Evolutionary conservation across 1,284 basidiomycete genomes (phyloP).

Genomic region (Phylloporus sp.): DNA sequence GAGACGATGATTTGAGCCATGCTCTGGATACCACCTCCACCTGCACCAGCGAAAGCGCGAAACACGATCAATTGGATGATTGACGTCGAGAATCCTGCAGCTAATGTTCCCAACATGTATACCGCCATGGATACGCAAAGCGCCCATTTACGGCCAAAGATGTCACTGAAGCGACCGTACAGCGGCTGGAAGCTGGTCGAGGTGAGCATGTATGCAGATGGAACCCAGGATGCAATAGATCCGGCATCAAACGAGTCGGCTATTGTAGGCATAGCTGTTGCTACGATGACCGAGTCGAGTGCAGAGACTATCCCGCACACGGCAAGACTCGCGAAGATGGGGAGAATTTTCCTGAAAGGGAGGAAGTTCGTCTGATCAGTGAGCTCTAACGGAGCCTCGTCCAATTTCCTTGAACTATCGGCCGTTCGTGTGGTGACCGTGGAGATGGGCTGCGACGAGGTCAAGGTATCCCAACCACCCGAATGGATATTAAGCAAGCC

Average conservation of each 20-base stretch:
- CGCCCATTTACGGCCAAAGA: conserved; percentile 39
- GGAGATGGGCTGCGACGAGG: conserved; percentile 13
- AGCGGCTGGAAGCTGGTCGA: conserved; percentile 39
- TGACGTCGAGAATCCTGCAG: conserved; percentile 60
- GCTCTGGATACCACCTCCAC: conserved; percentile 48
- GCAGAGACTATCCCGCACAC: conserved; percentile 61
- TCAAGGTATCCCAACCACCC: conserved; percentile 3
- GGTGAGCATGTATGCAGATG: conserved; percentile 50
- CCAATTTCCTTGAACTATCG: conserved; percentile 3
- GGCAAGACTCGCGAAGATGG: conserved; percentile 64
- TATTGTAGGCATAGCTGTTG: conserved; percentile 72
- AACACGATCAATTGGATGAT: conserved; percentile 70
- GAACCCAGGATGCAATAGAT: conserved; percentile 71
- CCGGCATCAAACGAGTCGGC: conserved; percentile 71
- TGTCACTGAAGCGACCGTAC: conserved; percentile 45
- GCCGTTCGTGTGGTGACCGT: conserved; percentile 6
- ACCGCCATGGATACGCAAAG: conserved; percentile 62
- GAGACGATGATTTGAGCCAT: conserved; percentile 44
- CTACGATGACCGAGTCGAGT: conserved; percentile 68
- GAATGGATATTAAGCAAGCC: not conserved
- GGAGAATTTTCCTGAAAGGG: conserved; percentile 66
- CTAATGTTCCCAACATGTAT: conserved; percentile 65
- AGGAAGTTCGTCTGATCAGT: conserved; percentile 81
- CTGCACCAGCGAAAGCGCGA: conserved; percentile 57
- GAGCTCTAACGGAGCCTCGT: conserved; percentile 37